Conservation (phyloP, 169 alveolate genomes). For the Eimeria brunetti region DNA sequence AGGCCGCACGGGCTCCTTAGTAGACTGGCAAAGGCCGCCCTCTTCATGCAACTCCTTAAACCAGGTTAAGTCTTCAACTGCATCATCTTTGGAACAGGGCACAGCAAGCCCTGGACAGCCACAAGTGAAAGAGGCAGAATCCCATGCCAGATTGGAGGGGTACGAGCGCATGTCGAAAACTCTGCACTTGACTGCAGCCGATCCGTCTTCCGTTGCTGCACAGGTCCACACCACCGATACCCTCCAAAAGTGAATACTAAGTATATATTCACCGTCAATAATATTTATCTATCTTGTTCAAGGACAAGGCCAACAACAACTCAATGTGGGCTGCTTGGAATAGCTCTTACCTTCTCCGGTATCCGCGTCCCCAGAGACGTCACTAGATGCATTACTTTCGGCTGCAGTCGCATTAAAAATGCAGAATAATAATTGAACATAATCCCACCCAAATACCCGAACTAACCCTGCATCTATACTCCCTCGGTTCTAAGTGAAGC, state of each 20-base stretch:
- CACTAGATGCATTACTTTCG: neutral
- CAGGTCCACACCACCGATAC: neutral
- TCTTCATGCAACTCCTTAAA: neutral
- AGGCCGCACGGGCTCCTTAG: slow-evolving; percentile 9
- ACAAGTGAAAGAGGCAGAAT: slow-evolving; percentile 43
- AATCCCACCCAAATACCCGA: no score
- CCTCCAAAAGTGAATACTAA: no score
- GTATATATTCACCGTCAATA: no score
- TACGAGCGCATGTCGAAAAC: slow-evolving; percentile 57
- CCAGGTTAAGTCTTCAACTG: slow-evolving; percentile 19
- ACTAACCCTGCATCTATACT: neutral
- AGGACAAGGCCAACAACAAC: neutral
- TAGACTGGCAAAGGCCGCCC: slow-evolving; percentile 36
- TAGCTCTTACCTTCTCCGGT: neutral
- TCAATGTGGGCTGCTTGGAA: neutral
- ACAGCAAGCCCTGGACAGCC: slow-evolving; percentile 39
- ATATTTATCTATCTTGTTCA: no score
- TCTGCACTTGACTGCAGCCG: neutral
- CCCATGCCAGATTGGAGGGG: slow-evolving; percentile 54
- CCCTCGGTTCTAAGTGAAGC: neutral
- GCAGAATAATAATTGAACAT: neutral
- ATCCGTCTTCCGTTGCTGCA: neutral
- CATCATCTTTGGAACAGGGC: slow-evolving; percentile 32
- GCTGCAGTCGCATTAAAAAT: neutral
- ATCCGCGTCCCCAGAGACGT: neutral